These are phyloP conservation scores for Jacaranda copaia DNA, from an alignment of 257 asterid genomes.

Conservation along the genomic window DNA sequence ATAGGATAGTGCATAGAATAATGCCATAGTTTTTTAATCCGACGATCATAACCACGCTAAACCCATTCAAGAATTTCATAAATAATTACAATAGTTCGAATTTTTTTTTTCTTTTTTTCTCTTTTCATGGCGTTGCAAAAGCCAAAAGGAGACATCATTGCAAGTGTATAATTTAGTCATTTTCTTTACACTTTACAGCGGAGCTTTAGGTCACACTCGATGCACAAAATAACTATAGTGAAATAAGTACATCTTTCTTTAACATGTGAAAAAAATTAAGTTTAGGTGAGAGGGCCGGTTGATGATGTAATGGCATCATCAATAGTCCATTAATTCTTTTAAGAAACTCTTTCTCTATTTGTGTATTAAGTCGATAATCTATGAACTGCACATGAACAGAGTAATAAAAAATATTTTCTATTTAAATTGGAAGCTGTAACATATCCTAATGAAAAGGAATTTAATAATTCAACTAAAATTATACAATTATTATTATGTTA, in stretches of 20 bases:
- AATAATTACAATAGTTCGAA: neutral
- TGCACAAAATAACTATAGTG: neutral
- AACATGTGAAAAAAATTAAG: neutral
- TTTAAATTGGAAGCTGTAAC: no score
- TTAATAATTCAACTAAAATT: no score
- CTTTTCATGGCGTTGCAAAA: neutral
- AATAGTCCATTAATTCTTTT: neutral
- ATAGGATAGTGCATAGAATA: no score
- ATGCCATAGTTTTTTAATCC: no score
- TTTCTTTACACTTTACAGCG: neutral
- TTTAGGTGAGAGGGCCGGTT: neutral
- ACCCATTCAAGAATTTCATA: neutral
- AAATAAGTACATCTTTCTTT: neutral
- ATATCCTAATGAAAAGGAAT: no score
- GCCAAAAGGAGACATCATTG: slow-evolving; percentile 3
- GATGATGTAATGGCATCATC: neutral
- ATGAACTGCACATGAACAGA: no score
- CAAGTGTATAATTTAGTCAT: neutral
- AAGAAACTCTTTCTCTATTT: no score
- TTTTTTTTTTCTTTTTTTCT: neutral
- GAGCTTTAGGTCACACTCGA: no score
- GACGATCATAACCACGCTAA: neutral
- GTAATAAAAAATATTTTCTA: no score
- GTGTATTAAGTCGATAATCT: no score
- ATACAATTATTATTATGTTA: no score